Conservation (phyloP, 345 rosid genomes). For the Brassica napus region DNA sequence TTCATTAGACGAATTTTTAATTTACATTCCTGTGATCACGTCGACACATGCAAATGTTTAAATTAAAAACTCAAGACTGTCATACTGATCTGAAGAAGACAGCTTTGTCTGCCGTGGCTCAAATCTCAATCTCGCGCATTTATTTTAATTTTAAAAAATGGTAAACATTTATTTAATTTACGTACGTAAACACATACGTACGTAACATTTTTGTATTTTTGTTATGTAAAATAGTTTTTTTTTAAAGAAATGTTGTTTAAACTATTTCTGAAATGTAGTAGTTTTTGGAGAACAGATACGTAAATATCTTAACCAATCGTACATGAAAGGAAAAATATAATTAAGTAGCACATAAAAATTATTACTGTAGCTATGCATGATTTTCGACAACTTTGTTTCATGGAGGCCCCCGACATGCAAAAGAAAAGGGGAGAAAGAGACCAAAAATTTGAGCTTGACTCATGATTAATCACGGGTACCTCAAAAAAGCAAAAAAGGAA, state of each 20-base stretch:
- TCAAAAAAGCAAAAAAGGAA: constrained; percentile 26
- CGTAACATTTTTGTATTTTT: constrained; percentile 14
- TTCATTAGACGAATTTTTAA: constrained; percentile 7
- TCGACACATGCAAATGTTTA: constrained; percentile 36
- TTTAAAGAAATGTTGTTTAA: neutral
- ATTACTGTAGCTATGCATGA: constrained; percentile 27
- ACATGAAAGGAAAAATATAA: neutral
- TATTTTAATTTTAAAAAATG: neutral
- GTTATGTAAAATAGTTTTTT: neutral
- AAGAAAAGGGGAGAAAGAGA: constrained; percentile 36
- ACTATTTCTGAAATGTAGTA: constrained; percentile 21
- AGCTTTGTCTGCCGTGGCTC: constrained; percentile 42
- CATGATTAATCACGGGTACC: constrained; percentile 47
- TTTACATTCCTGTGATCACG: constrained; percentile 34
- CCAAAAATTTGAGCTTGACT: constrained; percentile 40
- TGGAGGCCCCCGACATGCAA: constrained; percentile 40
- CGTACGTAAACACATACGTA: constrained; percentile 17
- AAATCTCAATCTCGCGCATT: constrained; percentile 36
- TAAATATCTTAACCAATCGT: neutral
- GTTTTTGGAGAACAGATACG: constrained; percentile 20
- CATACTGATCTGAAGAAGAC: constrained; percentile 43
- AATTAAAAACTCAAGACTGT: constrained; percentile 18
- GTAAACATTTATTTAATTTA: too few species aligned
- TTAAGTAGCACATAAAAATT: constrained; percentile 24
- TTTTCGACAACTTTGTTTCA: constrained; percentile 38